Evolutionary conservation across 78 protist species (phyloP), one percentile per base, ranked within the genome.

Genomic region (Neovahlkampfia damariscottae): DNA sequence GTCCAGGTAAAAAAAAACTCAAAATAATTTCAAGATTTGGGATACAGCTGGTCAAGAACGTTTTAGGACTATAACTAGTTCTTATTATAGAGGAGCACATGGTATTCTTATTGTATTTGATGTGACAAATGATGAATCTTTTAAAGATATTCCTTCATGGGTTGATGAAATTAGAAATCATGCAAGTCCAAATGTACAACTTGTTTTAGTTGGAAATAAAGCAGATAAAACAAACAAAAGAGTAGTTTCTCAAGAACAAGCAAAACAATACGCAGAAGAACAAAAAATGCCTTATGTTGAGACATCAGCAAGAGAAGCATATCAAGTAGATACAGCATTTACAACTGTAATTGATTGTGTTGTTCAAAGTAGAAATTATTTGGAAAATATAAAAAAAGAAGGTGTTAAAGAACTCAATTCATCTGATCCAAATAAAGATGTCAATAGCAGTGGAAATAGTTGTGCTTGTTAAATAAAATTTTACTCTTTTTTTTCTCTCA

Each of bases 21-120:
- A n/a, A n/a, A n/a, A n/a, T n/a, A n/a, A n/a, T n/a, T n/a, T n/a
- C n/a, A n/a, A n/a, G 59, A 82, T 90, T n/a, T 90, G 91, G 90
- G 94, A 90, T 84, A 90, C 91, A 2, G 91, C 90, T 6, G 90
- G 94, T 36, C 90, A 87, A 76, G 94, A 87, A 30, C 84, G 88
- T 36, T 90, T 90, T 72, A 70, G 88, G 41, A 86, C 94, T 4
- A 76, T 76, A 69, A 29, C 41, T 5, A 68, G 40, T 40, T 40
- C 85, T 19, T 86, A 90, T 81, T 90, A 90, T 50, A 50, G 94
- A 8, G 79, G 79, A 2, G 87, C 83, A 27, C 81, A 76, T n/a
- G 74, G 87, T 30, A 29, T 83, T 1, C 27, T 83, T 1, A 74
- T 83, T 3, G 83, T 77, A 38, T 83, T 36, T 70, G 87, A 83